Percentiles rank a stretch among this genome's conserved stretches.
These are phyloP conservation scores for Misopates orontium DNA, from an alignment of 257 asterid genomes.

Conservation along the genomic window DNA sequence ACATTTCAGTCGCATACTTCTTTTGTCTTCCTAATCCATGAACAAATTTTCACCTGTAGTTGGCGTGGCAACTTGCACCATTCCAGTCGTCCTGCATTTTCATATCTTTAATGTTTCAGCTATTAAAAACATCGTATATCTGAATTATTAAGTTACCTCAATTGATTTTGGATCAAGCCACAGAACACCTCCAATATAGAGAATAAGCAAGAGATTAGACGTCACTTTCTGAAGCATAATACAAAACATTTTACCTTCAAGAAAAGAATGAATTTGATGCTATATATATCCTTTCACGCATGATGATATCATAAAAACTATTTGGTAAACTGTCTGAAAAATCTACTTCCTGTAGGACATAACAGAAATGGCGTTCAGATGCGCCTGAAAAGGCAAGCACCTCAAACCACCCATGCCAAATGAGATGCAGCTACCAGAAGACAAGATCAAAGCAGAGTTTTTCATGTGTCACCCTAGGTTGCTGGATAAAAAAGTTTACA, in stretches of 20 bases:
- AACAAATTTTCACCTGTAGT: slow-evolving; percentile 60
- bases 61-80: slow-evolving; percentile 96
- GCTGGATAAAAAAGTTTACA: too few relatives aligned
- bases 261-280: background rate
- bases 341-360: too few relatives aligned
- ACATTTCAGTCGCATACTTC: slow-evolving; percentile 12
- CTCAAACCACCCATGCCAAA: too few relatives aligned
- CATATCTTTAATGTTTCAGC: background rate
- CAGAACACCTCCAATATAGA: slow-evolving; percentile 69
- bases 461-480: too few relatives aligned
- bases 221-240: too few relatives aligned
- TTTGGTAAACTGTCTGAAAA: too few relatives aligned
- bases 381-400: too few relatives aligned
- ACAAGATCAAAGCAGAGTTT: too few relatives aligned
- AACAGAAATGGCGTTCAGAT: too few relatives aligned
- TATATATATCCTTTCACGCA: too few relatives aligned
- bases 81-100: slow-evolving; percentile 91
- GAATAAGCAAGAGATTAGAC: slow-evolving; percentile 1
- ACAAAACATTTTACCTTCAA: background rate
- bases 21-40: background rate
- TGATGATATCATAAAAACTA: too few relatives aligned
- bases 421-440: too few relatives aligned
- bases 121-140: background rate
- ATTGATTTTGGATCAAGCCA: slow-evolving; percentile 94
- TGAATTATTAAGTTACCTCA: slow-evolving; percentile 48